Percentiles rank a stretch among this genome's conserved stretches.
Conservation (phyloP, 768 basidiomycete genomes). For the Boletus rufocinnamomeus region DNA sequence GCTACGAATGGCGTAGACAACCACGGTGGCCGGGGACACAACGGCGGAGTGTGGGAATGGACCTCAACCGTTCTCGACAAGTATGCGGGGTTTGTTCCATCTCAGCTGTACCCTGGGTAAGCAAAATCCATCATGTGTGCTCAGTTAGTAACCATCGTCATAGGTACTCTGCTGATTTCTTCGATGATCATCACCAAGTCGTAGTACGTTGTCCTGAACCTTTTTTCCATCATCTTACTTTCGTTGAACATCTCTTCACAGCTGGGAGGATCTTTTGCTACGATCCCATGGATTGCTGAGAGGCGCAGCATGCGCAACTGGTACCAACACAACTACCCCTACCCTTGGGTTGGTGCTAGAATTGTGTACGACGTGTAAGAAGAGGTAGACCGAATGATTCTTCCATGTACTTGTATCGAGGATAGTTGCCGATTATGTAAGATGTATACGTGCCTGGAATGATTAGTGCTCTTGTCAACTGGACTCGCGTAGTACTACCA, state of each 20-base stretch:
- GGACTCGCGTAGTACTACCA: background rate
- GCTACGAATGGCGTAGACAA: constrained; percentile 64
- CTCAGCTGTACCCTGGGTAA: constrained; percentile 84
- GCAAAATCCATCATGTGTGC: constrained; percentile 5
- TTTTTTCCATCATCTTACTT: background rate
- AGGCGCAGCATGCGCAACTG: constrained; percentile 83
- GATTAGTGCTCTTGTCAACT: background rate
- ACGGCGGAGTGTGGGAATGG: constrained; percentile 99
- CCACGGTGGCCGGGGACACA: constrained; percentile 62
- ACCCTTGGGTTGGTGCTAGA: constrained; percentile 81
- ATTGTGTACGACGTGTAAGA: constrained; percentile 54
- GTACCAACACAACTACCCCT: constrained; percentile 91
- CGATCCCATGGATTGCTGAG: constrained; percentile 78
- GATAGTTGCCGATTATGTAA: constrained; percentile 15
- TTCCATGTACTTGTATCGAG: constrained; percentile 7
- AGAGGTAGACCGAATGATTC: background rate
- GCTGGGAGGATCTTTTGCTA: constrained; percentile 91
- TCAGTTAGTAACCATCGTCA: background rate
- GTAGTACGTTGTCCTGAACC: constrained; percentile 59
- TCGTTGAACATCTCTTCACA: constrained; percentile 32
- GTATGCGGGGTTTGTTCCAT: constrained; percentile 74
- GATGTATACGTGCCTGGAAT: background rate
- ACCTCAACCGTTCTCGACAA: constrained; percentile 77
- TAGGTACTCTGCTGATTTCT: constrained; percentile 87
- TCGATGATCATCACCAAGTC: constrained; percentile 82